Evolutionary conservation across 371 early-diverging fungal genomes (phyloP).

Genomic region (Cokeromyces recurvatus): DNA sequence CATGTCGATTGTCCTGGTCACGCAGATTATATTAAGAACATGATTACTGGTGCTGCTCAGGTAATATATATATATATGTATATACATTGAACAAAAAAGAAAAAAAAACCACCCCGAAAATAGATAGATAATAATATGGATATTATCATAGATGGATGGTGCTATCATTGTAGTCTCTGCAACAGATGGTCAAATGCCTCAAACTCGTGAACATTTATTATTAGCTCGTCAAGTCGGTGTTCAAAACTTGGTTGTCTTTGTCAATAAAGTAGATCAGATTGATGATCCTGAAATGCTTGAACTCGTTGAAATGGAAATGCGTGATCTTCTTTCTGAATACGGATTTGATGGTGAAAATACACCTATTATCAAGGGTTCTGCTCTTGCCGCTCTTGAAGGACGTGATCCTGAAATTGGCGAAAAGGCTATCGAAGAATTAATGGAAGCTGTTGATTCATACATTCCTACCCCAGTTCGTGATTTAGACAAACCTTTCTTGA

Average conservation of each 20-base stretch:
- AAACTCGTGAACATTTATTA: slow-evolving; percentile 97
- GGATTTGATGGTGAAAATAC: slow-evolving; percentile 92
- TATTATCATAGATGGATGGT: slow-evolving; percentile 82
- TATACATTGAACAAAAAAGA: slow-evolving; percentile 25
- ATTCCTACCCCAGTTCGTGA: slow-evolving; percentile 95
- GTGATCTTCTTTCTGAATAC: slow-evolving; percentile 88
- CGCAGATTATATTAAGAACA: slow-evolving; percentile 99
- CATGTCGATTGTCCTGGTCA: slow-evolving; percentile 99
- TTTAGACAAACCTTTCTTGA: slow-evolving; percentile 97
- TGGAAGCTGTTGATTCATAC: slow-evolving; percentile 90
- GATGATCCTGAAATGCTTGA: slow-evolving; percentile 97
- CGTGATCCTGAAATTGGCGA: slow-evolving; percentile 90
- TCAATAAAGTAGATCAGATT: slow-evolving; percentile 99
- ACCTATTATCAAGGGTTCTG: slow-evolving; percentile 94
- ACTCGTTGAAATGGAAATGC: slow-evolving; percentile 99
- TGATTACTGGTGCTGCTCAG: too few relatives aligned
- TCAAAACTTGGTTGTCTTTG: slow-evolving; percentile 92
- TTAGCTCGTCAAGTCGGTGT: slow-evolving; percentile 97
- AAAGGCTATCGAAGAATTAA: slow-evolving; percentile 81
- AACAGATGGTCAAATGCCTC: slow-evolving; percentile 94
- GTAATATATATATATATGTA: too few relatives aligned
- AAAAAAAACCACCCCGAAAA: slow-evolving; percentile 1
- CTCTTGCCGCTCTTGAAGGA: slow-evolving; percentile 94
- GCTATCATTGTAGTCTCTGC: slow-evolving; percentile 99
- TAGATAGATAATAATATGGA: too few relatives aligned